These are phyloP conservation scores for Wickerhamomyces queroliae DNA, from an alignment of 805 yeast genomes.

Conservation along the genomic window DNA sequence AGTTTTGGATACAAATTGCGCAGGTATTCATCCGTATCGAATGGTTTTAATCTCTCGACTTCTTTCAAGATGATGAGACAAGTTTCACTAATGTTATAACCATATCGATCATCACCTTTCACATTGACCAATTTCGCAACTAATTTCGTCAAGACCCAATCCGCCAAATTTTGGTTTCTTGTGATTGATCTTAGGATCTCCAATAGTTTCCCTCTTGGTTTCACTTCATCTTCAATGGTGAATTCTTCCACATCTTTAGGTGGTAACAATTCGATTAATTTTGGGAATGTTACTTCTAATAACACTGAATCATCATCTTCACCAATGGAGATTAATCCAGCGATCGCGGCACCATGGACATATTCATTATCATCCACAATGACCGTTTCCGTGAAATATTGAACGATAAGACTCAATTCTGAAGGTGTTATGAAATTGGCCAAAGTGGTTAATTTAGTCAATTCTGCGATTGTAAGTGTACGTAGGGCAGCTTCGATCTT, in stretches of 20 bases:
- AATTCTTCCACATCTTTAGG: constrained; percentile 29
- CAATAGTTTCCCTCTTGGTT: constrained; percentile 20
- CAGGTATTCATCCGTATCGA: constrained; percentile 16
- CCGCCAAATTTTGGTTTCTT: constrained; percentile 27
- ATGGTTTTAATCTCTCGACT: constrained; percentile 14
- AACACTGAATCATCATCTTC: constrained; percentile 36
- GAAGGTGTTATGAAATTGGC: constrained; percentile 40
- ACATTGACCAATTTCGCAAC: constrained; percentile 24
- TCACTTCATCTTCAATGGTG: constrained; percentile 18
- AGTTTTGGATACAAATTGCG: constrained; percentile 36
- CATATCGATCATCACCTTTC: constrained; percentile 4
- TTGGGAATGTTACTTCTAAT: constrained; percentile 46
- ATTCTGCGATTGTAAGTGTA: constrained; percentile 57
- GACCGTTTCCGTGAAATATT: constrained; percentile 58
- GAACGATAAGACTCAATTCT: constrained; percentile 59
- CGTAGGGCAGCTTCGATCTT: constrained; percentile 64
- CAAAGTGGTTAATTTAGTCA: constrained; percentile 50
- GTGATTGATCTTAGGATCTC: constrained; percentile 22
- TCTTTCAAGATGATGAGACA: constrained; percentile 15
- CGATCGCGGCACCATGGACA: constrained; percentile 46
- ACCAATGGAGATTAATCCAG: constrained; percentile 42
- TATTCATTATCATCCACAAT: constrained; percentile 44
- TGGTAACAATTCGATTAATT: constrained; percentile 45
- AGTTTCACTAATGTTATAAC: constrained; percentile 14
- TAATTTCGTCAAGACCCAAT: constrained; percentile 33